Evolutionary conservation across 495 filamentous ascomycete species (phyloP).

Genomic region (Podospora pseudoanserina): DNA sequence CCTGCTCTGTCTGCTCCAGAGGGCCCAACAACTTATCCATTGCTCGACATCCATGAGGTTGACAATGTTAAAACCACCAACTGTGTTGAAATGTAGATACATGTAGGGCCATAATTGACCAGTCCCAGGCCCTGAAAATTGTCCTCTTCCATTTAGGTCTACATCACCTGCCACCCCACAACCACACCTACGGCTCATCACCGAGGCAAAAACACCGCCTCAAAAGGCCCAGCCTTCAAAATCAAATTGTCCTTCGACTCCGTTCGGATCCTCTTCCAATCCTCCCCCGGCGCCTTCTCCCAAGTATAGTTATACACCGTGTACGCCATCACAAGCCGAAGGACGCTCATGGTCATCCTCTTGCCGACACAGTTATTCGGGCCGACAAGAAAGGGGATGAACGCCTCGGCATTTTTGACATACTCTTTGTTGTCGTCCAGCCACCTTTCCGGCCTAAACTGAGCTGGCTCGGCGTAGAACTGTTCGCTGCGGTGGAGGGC

Average conservation of each 20-base stretch:
- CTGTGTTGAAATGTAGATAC: too few species aligned
- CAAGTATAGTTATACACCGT: slow-evolving; percentile 20
- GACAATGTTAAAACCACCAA: too few species aligned
- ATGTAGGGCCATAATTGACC: too few species aligned
- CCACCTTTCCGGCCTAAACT: slow-evolving; percentile 52
- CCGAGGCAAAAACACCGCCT: slow-evolving; percentile 12
- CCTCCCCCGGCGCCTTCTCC: slow-evolving; percentile 22
- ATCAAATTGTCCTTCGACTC: slow-evolving; percentile 18
- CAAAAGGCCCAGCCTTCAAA: slow-evolving; percentile 17
- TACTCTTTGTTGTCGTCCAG: slow-evolving; percentile 37
- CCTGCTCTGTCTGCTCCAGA: too few species aligned
- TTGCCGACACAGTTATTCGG: slow-evolving; percentile 32
- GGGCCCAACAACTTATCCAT: too few species aligned
- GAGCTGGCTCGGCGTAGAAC: neutral
- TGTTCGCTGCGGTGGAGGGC: slow-evolving; percentile 27
- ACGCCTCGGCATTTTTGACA: slow-evolving; percentile 44
- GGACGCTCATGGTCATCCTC: slow-evolving; percentile 29
- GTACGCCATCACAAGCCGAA: slow-evolving; percentile 28
- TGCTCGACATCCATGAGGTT: too few species aligned
- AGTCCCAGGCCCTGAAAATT: too few species aligned
- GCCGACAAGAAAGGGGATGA: slow-evolving; percentile 47
- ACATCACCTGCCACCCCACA: too few species aligned
- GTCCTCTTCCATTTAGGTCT: too few species aligned
- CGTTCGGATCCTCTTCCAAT: slow-evolving; percentile 18
- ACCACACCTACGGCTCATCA: too few species aligned